Evolutionary conservation across 345 rosid genomes (phyloP).

Genomic region (Brassica juncea): DNA sequence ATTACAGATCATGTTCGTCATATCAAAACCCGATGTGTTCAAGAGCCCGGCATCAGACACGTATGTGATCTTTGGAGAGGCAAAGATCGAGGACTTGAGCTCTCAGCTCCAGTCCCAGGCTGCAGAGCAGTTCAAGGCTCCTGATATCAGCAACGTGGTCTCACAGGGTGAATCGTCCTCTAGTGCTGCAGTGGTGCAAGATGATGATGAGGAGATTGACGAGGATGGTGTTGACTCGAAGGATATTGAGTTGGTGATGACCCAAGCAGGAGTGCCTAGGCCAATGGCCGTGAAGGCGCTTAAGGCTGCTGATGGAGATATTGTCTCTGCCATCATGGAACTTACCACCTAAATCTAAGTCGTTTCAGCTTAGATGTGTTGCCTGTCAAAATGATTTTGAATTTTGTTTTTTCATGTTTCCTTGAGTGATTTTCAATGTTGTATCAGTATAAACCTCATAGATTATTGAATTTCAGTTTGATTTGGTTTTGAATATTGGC

Average conservation of each 20-base stretch:
- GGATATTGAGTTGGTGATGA: constrained; percentile 94
- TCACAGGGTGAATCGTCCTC: constrained; percentile 71
- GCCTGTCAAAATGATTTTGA: constrained; percentile 3
- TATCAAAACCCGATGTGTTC: constrained; percentile 91
- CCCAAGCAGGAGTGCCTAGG: constrained; percentile 88
- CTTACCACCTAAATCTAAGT: constrained; percentile 57
- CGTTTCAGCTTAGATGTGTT: constrained; percentile 27
- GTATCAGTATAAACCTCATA: constrained; percentile 34
- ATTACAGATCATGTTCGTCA: constrained; percentile 73
- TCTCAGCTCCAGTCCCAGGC: constrained; percentile 87
- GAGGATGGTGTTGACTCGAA: constrained; percentile 85
- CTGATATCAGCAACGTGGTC: constrained; percentile 62
- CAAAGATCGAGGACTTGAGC: constrained; percentile 90
- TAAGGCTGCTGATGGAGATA: constrained; percentile 78
- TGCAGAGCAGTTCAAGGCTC: constrained; percentile 85
- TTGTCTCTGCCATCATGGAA: constrained; percentile 89
- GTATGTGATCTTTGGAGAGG: constrained; percentile 83
- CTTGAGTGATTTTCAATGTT: constrained; percentile 36
- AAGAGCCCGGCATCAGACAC: constrained; percentile 90
- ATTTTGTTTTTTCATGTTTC: constrained; percentile 33
- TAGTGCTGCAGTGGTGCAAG: constrained; percentile 48
- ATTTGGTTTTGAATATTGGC: not conserved
- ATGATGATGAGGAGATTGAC: constrained; percentile 90
- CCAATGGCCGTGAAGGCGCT: constrained; percentile 78
- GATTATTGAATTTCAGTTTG: constrained; percentile 26